These are phyloP conservation scores for Talaromyces islandicus DNA, from an alignment of 2,329 filamentous ascomycete species.

Conservation along the genomic window DNA sequence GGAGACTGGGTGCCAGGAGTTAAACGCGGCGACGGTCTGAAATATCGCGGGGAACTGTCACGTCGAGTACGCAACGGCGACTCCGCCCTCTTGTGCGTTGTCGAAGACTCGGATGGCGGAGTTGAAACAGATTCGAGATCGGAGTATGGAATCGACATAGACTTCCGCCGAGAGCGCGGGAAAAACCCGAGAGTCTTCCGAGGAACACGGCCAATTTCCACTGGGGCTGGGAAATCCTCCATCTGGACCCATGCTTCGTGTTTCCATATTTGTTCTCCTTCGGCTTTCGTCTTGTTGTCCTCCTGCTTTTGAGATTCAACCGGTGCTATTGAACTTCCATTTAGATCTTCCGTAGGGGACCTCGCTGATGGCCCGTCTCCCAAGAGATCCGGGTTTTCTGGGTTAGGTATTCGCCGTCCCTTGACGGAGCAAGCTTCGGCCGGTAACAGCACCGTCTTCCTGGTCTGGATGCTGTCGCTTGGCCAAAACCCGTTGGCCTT, in stretches of 20 bases:
- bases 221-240: slow-evolving; percentile 62
- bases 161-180: slow-evolving; percentile 84
- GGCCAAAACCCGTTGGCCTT: slow-evolving; percentile 94
- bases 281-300: slow-evolving; percentile 30
- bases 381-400: slow-evolving; percentile 22
- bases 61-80: slow-evolving; percentile 18
- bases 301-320: slow-evolving; percentile 6
- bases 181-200: slow-evolving; percentile 83
- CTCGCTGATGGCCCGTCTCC: slow-evolving; percentile 13
- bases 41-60: slow-evolving; percentile 5
- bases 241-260: slow-evolving; percentile 87
- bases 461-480: slow-evolving; percentile 79
- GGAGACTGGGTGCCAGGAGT: slow-evolving; percentile 3
- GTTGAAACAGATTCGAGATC: slow-evolving; percentile 48
- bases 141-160: slow-evolving; percentile 48
- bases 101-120: slow-evolving; percentile 22
- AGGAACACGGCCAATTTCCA: slow-evolving; percentile 81
- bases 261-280: slow-evolving; percentile 66
- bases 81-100: slow-evolving; percentile 16
- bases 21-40: slow-evolving; percentile 1
- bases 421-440: slow-evolving; percentile 85
- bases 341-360: slow-evolving; percentile 25
- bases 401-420: slow-evolving; percentile 52
- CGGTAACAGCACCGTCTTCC: slow-evolving; percentile 74
- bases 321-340: slow-evolving; percentile 29